Base-by-base conservation (phyloP, 192 early-diverging fungal genomes). In the Coemansia pectinata region DNA sequence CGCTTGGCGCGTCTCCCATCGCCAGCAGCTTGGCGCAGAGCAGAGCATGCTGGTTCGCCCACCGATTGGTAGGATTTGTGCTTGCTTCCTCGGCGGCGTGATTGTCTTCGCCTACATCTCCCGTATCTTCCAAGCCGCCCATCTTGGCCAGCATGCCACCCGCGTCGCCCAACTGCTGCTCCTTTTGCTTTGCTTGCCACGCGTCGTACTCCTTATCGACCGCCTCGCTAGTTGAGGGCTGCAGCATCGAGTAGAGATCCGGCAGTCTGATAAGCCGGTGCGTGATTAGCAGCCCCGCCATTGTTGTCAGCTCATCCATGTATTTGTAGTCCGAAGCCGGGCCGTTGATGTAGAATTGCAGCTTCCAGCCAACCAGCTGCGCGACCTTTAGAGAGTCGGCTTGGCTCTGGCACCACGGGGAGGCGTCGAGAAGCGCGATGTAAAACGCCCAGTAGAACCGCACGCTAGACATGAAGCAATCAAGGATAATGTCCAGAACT, bases 381-480 rank as follows among this genome's bases (percentile, higher is more conserved):
- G 81, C 81, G 5, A 78, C 39, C 67, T 78, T 78, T 7, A 44
- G 60, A 31, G 76, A 78, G n/a, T 76, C 73, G 4, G 72, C 45
- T 3, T 29, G 12, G 17, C 58, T 52, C 34, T 45, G 69, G 65
- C 72, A 74, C 81, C 81, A 84, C 29, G 81, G 81, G 23, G 81
- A 84, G 5, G 76, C 76, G 23, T 78, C 76, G 17, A 84, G 65
- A 1, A 84, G 76, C 0, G 81, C 76, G 25, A 84, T 60, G 66
- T 65, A 84, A 67, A 84, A 84, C 0, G 69, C 64, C 76, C 76
- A 84, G 73, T 78, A 72, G 21, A 73, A 62, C 21, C 76, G 76
- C 55, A 84, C 76, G 33, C 58, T 73, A 1, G 81, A 72, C 63
- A 78, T 78, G 39, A 84, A 84, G 66, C 81, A 78, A 59, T 84